These are phyloP conservation scores for Chlorella sp. DNA, from an alignment of 139 green algal species.

Conservation along the genomic window DNA sequence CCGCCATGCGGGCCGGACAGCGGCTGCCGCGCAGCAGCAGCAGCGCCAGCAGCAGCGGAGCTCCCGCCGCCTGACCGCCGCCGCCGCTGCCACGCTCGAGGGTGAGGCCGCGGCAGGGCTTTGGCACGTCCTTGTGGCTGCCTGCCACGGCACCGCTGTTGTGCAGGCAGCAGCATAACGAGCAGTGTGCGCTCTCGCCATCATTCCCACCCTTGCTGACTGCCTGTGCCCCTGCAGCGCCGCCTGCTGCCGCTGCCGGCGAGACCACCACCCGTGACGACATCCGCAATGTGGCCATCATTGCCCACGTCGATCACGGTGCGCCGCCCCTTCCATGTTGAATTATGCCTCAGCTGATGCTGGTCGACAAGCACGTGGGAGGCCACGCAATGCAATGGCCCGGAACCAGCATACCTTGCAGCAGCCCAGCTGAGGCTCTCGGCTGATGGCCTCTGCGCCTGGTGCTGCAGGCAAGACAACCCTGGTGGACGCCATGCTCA, in stretches of 20 bases:
- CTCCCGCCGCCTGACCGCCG: too few species aligned
- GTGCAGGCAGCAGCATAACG: too few species aligned
- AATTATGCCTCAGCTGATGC: too few species aligned
- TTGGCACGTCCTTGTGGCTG: background rate
- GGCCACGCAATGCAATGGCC: too few species aligned
- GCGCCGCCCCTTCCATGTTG: conserved; percentile 4
- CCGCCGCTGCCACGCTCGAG: conserved; percentile 3
- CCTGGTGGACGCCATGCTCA: conserved; percentile 92
- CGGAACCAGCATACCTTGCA: too few species aligned
- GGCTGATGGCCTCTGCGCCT: background rate
- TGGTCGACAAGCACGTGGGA: too few species aligned
- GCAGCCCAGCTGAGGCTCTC: too few species aligned
- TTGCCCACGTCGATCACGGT: conserved; percentile 88
- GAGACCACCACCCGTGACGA: background rate
- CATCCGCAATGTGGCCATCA: conserved; percentile 65
- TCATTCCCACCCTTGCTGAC: background rate
- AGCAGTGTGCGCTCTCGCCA: too few species aligned
- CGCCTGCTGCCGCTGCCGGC: background rate
- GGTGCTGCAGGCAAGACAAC: conserved; percentile 50
- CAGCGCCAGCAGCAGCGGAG: too few species aligned
- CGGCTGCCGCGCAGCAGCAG: too few species aligned
- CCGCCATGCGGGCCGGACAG: too few species aligned
- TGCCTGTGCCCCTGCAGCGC: background rate
- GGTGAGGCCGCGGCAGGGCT: background rate
- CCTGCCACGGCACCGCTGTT: too few species aligned